Base-by-base conservation (phyloP, 495 filamentous ascomycete genomes). In the Penicillium cinerascens region DNA sequence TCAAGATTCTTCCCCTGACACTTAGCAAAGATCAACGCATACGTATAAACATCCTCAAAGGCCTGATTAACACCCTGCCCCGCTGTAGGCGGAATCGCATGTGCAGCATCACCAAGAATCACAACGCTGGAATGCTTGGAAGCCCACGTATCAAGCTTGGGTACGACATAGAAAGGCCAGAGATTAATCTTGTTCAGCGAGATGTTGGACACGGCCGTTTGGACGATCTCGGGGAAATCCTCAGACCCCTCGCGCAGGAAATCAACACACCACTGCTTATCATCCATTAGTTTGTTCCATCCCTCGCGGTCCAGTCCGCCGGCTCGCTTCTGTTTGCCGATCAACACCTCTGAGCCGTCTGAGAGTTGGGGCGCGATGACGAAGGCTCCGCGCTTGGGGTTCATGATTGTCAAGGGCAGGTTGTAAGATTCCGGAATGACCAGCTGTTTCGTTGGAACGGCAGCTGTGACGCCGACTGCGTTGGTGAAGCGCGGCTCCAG, bases 91-190 rank as follows among this genome's bases (percentile, higher is more conserved):
- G 75, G 72, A 20, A 80, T 73, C 0, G 75, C 74, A 60, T 79
- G 75, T 2, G 75, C 75, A 3, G 75, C 75, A 61, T 78, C 73
- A 17, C 75, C 75, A 7, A 77, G 47, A 35, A 79, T 63, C 0
- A 74, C 46, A 8, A 78, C 70, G 1, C 69, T 56, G 3, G 60
- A 56, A 4, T 54, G 38, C 1, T 57, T 22, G 0, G 72, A 74
- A 3, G 51, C 52, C 76, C 78, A 78, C 0, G 42, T 50, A 1
- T 65, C 64, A 13, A 77, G 61, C 39, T 61, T 65, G 2, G 69
- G 73, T 0, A 76, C 66, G 4, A 66, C 51, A 52, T 75, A 74
- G 52, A 70, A 78, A 1, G 72, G 72, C 74, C 73, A 76, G 13
- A 71, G 54, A 42, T 63, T 65, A 36, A 71, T 60, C n/a, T 44